These are phyloP conservation scores for Venturia oleaginea DNA, from an alignment of 2,329 filamentous ascomycete species.

Conservation along the genomic window DNA sequence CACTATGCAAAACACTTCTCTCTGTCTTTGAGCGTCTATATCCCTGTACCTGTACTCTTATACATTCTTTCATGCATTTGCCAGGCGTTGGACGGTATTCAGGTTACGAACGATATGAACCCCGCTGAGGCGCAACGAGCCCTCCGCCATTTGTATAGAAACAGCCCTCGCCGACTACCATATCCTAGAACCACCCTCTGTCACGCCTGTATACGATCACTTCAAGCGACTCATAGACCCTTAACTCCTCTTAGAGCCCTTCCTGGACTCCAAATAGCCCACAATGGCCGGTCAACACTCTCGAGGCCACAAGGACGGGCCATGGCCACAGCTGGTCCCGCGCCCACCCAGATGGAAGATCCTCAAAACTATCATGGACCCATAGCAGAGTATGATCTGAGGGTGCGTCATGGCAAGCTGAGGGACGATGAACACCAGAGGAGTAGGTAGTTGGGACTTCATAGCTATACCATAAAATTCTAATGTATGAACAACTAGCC, in stretches of 20 bases:
- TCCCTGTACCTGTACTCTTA: not conserved
- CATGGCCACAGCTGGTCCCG: not conserved
- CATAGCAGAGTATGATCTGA: constrained; percentile 76
- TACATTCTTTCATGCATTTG: not conserved
- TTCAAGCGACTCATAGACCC: not conserved
- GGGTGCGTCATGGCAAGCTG: constrained; percentile 64
- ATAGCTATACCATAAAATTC: not conserved
- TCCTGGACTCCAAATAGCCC: not conserved
- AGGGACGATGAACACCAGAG: constrained; percentile 87
- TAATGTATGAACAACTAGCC: constrained; percentile 38
- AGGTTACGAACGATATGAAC: constrained; percentile 4
- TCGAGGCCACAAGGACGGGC: not conserved
- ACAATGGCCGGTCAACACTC: not conserved
- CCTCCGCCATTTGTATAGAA: not conserved
- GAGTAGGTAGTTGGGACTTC: constrained; percentile 42
- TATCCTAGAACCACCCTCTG: not conserved
- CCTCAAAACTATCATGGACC: constrained; percentile 46
- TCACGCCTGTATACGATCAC: not conserved
- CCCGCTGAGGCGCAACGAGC: not conserved
- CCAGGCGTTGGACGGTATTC: not conserved
- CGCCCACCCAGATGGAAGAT: constrained; percentile 2
- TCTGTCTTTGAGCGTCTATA: not conserved
- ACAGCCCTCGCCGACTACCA: not conserved
- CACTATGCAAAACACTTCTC: not conserved
- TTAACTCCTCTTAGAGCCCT: not conserved